Evolutionary conservation across 2,329 filamentous ascomycete species (phyloP), one percentile per base, ranked within the genome.

Genomic region (Cercospora zeina): DNA sequence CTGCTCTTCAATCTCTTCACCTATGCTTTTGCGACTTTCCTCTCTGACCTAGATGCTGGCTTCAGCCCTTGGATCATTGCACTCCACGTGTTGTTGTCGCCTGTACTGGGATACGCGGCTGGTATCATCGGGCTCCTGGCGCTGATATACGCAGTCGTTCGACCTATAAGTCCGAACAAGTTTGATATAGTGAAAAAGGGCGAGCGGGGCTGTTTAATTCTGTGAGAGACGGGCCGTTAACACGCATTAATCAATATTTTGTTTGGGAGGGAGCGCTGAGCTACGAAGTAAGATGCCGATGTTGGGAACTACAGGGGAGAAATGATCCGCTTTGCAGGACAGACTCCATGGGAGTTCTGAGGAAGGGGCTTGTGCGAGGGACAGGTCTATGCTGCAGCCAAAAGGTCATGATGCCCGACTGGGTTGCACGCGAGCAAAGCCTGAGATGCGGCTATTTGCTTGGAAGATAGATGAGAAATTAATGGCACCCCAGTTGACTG

Each of bases 151-250:
- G 21, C 42, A 14, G 42, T 19, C 4, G 11, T 49, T 7, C 42
- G 42, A 2, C 42, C 42, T 14, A 19, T 49, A 7, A 19, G 42
- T 2, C 42, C 42, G 21, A 27, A 49, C 24, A 19, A 49, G 42
- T 49, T 49, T 14, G 42, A 49, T 11, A 49, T 49, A 27, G 42
- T 49, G 14, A 49, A 49, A 19, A 49, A 49, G 24, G 42, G 42
- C 14, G 27, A 27, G 42, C 21, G 31, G 14, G 19, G n/a, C 14
- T 49, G 1, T 27, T 49, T 6, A 2, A 10, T 10, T 2, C 14
- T 49, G 19, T n/a, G 14, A 6, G 24, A 49, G 3, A 11, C 11
- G 13, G 42, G 24, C 21, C 8, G 11, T 27, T 11, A 19, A 27
- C 24, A 8, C 11, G 2, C 2, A 19, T 7, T 27, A 47, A n/a